phyloP scores from a whole-genome alignment of 1,284 basidiomycete genomes.

The Dichomitus squalens region DNA sequence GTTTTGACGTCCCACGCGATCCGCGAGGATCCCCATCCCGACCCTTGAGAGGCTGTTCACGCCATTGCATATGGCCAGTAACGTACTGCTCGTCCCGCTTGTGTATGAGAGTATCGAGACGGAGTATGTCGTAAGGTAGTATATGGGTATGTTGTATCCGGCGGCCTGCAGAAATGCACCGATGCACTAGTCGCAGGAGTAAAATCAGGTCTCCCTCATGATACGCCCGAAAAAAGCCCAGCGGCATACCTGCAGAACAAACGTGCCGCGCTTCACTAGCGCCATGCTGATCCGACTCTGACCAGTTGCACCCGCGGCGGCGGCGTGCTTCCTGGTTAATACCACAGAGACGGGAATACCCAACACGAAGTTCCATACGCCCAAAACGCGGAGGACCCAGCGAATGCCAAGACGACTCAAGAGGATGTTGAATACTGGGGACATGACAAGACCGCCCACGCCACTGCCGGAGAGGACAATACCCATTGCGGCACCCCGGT shows the following conservation, averaged over 20 bases:
- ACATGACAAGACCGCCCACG: constrained; percentile 46
- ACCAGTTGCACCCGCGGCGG: constrained; percentile 26
- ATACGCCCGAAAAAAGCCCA: background rate
- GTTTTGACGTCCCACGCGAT: constrained; percentile 47
- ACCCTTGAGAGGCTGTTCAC: constrained; percentile 47
- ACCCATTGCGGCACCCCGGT: constrained; percentile 49
- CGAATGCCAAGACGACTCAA: constrained; percentile 38
- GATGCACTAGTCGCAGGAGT: constrained; percentile 32
- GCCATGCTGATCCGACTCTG: constrained; percentile 37
- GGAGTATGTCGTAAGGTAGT: constrained; percentile 47
- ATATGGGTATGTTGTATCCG: constrained; percentile 47
- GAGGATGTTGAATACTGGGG: constrained; percentile 43
- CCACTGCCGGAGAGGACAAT: constrained; percentile 45
- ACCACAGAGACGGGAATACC: constrained; percentile 40
- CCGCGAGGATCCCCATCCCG: constrained; percentile 45
- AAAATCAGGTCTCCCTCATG: background rate
- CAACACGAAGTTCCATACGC: constrained; percentile 43
- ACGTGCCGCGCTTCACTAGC: constrained; percentile 43
- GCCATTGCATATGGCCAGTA: constrained; percentile 45
- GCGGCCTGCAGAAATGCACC: constrained; percentile 48
- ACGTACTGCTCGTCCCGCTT: constrained; percentile 39
- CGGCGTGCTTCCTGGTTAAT: constrained; percentile 33
- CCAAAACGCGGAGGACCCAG: constrained; percentile 42
- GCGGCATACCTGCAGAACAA: constrained; percentile 41
- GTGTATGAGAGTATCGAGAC: constrained; percentile 43